Evolutionary conservation across 2,329 filamentous ascomycete species (phyloP), one percentile per base, ranked within the genome.

Genomic region (Epichloe amarillans): DNA sequence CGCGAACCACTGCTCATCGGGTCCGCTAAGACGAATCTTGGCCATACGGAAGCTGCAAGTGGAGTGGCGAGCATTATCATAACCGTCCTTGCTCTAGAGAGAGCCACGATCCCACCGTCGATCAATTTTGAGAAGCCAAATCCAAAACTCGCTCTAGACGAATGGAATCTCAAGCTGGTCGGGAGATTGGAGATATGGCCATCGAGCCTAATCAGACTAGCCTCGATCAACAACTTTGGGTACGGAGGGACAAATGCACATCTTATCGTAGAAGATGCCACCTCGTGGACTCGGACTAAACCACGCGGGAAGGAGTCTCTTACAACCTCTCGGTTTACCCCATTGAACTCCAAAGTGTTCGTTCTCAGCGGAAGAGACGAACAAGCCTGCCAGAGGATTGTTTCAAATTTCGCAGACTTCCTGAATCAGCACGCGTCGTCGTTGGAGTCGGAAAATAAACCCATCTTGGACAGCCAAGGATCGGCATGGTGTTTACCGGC

Each of bases 211-310:
- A 23, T 42, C 4, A 48, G 54, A 5, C 59, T 61, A 11, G 58
- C 54, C 21, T 63, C 58, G 42, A 57, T 70, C 23, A 70, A 67
- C 54, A 61, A 57, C 12, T 70, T 67, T 49, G 68, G 68, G 0
- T 66, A 60, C 51, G 68, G 68, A 3, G 67, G 68, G 6, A 57
- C 62, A 12, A 70, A 70, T 48, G 60, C 58, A 2, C 65, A 69
- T 40, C 57, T 60, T 14, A 55, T 64, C 17, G 15, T 63, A 0
- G 63, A 64, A 21, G 23, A 26, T 2, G 23, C 23, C 7, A 26
- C 23, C 23, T 26, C 23, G 23, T 17, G 17, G 17, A 17, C 17
- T 17, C 17, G 17, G 49, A 56, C n/a, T 15, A 37, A 15, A 37
- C 2, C 36, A 14, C 23, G 23, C 23, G 7, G 23, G 23, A 8